Evolutionary conservation across 495 filamentous ascomycete species (phyloP).

Genomic region (Penicillium manginii): DNA sequence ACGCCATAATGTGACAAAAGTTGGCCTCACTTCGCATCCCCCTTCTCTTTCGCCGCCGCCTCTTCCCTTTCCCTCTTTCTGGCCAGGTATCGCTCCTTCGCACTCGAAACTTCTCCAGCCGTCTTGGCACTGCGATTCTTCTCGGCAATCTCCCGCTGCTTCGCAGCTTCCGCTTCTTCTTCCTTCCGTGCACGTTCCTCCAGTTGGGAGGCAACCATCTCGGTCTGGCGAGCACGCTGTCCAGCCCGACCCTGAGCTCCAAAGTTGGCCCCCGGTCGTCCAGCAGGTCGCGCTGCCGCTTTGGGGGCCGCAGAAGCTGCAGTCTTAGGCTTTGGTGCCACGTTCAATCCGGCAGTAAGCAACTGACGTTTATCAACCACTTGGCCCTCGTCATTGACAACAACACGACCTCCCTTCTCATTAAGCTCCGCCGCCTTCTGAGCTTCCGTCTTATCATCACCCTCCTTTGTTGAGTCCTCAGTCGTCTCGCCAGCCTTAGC

Average conservation of each 20-base stretch:
- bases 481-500: constrained; percentile 46
- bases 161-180: constrained; percentile 75
- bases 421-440: constrained; percentile 77
- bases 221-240: constrained; percentile 78
- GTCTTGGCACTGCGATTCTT: constrained; percentile 75
- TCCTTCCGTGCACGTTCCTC: constrained; percentile 74
- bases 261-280: constrained; percentile 33
- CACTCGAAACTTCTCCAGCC: constrained; percentile 78
- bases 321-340: constrained; percentile 63
- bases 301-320: constrained; percentile 38
- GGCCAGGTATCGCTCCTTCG: constrained; percentile 84
- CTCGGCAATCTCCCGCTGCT: constrained; percentile 67
- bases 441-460: constrained; percentile 66
- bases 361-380: constrained; percentile 93
- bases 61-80: constrained; percentile 81
- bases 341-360: constrained; percentile 84
- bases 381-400: constrained; percentile 90
- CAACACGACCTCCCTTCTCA: constrained; percentile 66
- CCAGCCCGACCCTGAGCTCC: constrained; percentile 50
- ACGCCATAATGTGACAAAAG: not conserved
- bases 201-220: constrained; percentile 75
- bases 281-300: constrained; percentile 34
- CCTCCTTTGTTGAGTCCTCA: constrained; percentile 34
- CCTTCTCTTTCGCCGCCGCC: constrained; percentile 43
- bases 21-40: constrained; percentile 12